Conservation (phyloP, 164 flowering plant genomes). For the Akebia trifoliata region DNA sequence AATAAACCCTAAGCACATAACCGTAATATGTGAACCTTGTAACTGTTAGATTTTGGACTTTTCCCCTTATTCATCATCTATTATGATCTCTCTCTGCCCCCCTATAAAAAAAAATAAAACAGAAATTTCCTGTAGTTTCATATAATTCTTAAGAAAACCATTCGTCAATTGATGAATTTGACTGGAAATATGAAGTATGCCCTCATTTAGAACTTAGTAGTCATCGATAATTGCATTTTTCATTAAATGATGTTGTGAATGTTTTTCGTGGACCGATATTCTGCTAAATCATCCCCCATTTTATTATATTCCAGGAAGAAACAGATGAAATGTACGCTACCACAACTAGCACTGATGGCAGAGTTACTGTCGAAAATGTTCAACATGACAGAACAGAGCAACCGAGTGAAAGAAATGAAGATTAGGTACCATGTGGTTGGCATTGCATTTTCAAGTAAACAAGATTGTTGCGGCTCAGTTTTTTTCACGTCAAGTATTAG, state of each 20-base stretch:
- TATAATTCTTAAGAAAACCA: no score
- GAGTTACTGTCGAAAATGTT: neutral
- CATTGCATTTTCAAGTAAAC: conserved; percentile 1
- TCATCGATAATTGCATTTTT: neutral
- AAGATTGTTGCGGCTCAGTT: neutral
- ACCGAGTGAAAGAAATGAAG: conserved; percentile 7
- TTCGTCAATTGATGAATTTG: no score
- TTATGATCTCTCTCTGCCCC: no score
- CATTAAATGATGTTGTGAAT: neutral
- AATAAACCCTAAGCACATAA: no score
- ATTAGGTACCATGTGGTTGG: neutral
- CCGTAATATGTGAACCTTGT: no score
- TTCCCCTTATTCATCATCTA: no score
- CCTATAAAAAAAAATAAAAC: no score
- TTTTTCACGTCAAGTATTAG: neutral
- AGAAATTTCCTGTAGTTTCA: no score
- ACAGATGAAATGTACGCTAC: neutral
- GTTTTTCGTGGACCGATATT: neutral
- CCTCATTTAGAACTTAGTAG: no score
- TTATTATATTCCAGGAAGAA: conserved; percentile 7
- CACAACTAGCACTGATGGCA: neutral
- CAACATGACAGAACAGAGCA: conserved; percentile 6
- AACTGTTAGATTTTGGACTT: no score
- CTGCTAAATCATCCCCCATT: neutral
- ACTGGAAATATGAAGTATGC: no score